These are phyloP conservation scores for Penicillium sp. DNA, from an alignment of 2,329 filamentous ascomycete species.

Conservation along the genomic window DNA sequence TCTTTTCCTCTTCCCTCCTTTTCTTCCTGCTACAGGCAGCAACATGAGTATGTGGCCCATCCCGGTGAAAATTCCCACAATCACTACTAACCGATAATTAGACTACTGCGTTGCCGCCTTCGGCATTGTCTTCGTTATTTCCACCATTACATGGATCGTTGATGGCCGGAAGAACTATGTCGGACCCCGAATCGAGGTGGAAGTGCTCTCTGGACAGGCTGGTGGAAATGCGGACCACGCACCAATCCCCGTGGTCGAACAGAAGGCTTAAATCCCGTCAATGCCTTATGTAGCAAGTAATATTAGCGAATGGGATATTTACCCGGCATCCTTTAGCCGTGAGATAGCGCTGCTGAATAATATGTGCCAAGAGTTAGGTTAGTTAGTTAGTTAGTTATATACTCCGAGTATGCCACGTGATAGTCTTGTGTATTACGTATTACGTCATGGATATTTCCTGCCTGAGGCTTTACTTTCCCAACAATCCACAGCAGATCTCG, in stretches of 20 bases:
- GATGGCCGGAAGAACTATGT: constrained; percentile 67
- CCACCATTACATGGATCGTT: constrained; percentile 63
- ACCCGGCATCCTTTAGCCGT: not conserved
- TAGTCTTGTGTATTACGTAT: not conserved
- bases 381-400: too few species aligned
- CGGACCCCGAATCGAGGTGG: constrained; percentile 57
- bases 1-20: constrained; percentile 76
- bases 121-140: constrained; percentile 63
- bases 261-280: constrained; percentile 12
- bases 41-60: constrained; percentile 68
- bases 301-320: constrained; percentile 3
- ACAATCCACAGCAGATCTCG: constrained; percentile 27
- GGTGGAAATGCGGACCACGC: constrained; percentile 22
- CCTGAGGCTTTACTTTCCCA: constrained; percentile 28
- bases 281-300: constrained; percentile 1
- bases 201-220: constrained; percentile 36
- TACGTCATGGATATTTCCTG: constrained; percentile 21
- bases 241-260: constrained; percentile 29
- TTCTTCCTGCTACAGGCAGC: constrained; percentile 65
- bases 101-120: constrained; percentile 60
- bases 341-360: not conserved
- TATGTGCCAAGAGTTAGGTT: not conserved
- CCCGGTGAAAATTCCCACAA: not conserved
- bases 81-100: constrained; percentile 22
- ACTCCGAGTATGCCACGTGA: constrained; percentile 20